phyloP scores from a whole-genome alignment of 169 alveolate genomes.

The Theileria orientalis region DNA sequence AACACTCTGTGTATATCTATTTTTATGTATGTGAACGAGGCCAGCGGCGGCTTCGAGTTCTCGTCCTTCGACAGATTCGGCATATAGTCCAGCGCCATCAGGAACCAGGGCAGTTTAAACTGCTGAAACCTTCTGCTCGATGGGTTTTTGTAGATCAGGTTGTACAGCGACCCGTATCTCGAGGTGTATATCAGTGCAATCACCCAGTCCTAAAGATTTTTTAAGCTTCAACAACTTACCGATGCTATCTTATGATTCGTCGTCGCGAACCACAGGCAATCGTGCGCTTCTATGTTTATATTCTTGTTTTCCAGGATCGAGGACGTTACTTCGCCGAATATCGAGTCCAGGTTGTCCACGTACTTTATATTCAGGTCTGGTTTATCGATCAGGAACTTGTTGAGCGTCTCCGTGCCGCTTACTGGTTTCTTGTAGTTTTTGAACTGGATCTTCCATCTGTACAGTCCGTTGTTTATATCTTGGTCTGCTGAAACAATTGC shows the following conservation, averaged over 20 bases:
- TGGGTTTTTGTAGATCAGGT: slow-evolving; percentile 46
- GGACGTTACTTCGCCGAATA: slow-evolving; percentile 35
- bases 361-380: background rate
- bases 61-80: slow-evolving; percentile 41
- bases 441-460: slow-evolving; percentile 40
- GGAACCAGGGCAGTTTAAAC: slow-evolving; percentile 40
- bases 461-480: slow-evolving; percentile 28
- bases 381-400: slow-evolving; percentile 9
- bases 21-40: slow-evolving; percentile 58
- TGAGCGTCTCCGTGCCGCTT: slow-evolving; percentile 5
- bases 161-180: slow-evolving; percentile 62
- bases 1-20: slow-evolving; percentile 33
- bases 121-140: slow-evolving; percentile 33
- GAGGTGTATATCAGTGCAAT: slow-evolving; percentile 43
- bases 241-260: slow-evolving; percentile 58
- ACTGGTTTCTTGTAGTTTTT: slow-evolving; percentile 15
- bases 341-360: slow-evolving; percentile 17
- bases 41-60: slow-evolving; percentile 14
- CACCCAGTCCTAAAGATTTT: slow-evolving; percentile 45
- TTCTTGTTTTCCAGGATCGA: background rate
- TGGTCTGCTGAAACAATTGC: slow-evolving; percentile 56
- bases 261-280: slow-evolving; percentile 59
- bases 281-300: slow-evolving; percentile 15
- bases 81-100: slow-evolving; percentile 42
- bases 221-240: slow-evolving; percentile 16